phyloP scores from a whole-genome alignment of 2,329 filamentous ascomycete species.

The Aureobasidium mangrovei region DNA sequence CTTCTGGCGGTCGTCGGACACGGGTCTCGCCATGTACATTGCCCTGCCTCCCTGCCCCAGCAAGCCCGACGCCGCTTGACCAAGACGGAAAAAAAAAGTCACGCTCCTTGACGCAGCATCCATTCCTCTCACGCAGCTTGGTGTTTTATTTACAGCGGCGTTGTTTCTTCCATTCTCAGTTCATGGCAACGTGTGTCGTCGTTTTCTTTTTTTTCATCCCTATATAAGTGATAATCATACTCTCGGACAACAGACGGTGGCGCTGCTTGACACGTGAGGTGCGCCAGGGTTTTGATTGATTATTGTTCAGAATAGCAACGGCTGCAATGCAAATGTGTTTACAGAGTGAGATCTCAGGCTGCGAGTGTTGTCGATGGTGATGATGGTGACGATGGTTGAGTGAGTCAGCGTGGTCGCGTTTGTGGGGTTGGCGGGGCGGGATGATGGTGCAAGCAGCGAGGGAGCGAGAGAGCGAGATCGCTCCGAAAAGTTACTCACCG shows the following conservation, averaged over 20 bases:
- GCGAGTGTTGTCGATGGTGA: not conserved
- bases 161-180: not conserved
- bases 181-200: not conserved
- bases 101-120: constrained; percentile 16
- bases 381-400: too few relatives aligned
- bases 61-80: not conserved
- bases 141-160: constrained; percentile 4
- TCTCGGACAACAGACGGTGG: constrained; percentile 6
- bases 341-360: not conserved
- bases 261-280: not conserved
- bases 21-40: constrained; percentile 14
- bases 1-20: constrained; percentile 3
- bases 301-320: not conserved
- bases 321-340: constrained; percentile 1
- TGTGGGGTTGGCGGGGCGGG: too few relatives aligned
- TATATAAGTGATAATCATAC: constrained; percentile 12
- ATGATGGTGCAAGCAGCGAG: too few relatives aligned
- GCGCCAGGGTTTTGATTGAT: not conserved
- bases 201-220: not conserved
- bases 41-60: not conserved
- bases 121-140: constrained; percentile 10
- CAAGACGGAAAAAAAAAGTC: constrained; percentile 12
- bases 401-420: too few relatives aligned
- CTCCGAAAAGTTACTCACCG: too few relatives aligned
- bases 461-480: too few relatives aligned